Evolutionary conservation across 257 asterid species (phyloP), one percentile per base, ranked within the genome.

Genomic region (Solanum rostratum): DNA sequence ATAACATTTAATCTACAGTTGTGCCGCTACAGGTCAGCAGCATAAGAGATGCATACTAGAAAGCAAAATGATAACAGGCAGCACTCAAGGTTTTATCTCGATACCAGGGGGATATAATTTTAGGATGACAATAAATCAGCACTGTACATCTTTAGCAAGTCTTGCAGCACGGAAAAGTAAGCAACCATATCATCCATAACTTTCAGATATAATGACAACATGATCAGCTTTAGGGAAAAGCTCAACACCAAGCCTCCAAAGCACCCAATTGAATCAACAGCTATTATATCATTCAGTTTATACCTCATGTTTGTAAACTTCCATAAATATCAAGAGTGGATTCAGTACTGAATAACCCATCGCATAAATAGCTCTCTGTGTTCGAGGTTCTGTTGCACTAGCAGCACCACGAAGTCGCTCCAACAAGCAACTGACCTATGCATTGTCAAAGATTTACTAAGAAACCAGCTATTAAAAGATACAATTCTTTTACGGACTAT

Each of bases 341-440:
- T 91, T 92, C 93, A 93, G 85, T 79, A 92, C 90, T 11, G 92
- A 87, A 90, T 90, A 93, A 46, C 99, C 99, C 91, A 93, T 88
- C 89, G 91, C 97, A 93, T 93, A 96, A 86, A 95, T 90, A 27
- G 98, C 97, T 87, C 90, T 93, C 91, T 96, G 99, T 18, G 89
- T 91, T 78, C 93, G 92, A 89, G 99, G 95, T 91, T 96, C 98
- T 45, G 98, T 89, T 68, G 98, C 98, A 87, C 92, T 91, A 85
- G 99, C 95, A 90, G 94, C 97, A 80, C 99, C 99, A 73, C 99
- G 98, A 88, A 96, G 98, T 85, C 99, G 93, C 90, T 96, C 99
- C 88, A 93, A 90, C 90, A 92, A 90, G 91, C 98, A 95, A 89
- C 95, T 91, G 70, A 95, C 99, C 99, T 96, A 81, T 83, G 85